These are phyloP conservation scores for Thelephora ganbajun DNA, from an alignment of 768 basidiomycete genomes.

Conservation along the genomic window DNA sequence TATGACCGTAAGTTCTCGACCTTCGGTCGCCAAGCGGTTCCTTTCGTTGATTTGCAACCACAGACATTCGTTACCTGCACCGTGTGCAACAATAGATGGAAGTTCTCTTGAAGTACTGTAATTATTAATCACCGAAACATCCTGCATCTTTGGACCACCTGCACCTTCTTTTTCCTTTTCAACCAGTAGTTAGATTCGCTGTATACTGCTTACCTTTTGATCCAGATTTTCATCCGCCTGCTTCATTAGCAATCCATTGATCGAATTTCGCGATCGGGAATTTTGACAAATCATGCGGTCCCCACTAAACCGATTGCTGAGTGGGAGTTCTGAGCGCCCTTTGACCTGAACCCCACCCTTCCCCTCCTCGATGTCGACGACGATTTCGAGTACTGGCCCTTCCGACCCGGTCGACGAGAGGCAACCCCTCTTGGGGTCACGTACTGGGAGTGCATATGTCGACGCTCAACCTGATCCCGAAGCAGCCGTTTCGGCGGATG, in stretches of 20 bases:
- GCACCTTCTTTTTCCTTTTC: not conserved
- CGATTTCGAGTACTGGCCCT: not conserved
- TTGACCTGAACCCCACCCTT: not conserved
- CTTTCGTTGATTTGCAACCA: slow-evolving; percentile 3
- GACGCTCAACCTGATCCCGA: not conserved
- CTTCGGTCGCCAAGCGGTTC: not conserved
- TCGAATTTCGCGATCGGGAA: slow-evolving; percentile 57
- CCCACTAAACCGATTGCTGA: not conserved
- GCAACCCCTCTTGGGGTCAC: slow-evolving; percentile 8
- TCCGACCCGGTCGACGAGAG: slow-evolving; percentile 7
- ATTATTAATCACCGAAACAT: not conserved
- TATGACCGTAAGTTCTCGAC: slow-evolving; percentile 63
- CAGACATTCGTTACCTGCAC: slow-evolving; percentile 84
- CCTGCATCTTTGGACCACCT: not conserved
- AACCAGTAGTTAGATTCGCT: not conserved
- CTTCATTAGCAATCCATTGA: too few relatives aligned
- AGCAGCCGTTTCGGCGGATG: not conserved
- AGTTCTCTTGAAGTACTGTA: slow-evolving; percentile 35
- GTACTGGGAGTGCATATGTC: not conserved
- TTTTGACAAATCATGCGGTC: too few relatives aligned
- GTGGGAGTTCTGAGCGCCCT: not conserved
- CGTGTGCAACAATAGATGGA: slow-evolving; percentile 58
- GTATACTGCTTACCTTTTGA: not conserved
- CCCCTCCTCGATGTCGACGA: not conserved
- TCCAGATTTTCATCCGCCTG: not conserved